phyloP scores from a whole-genome alignment of 352 stramenopile genomes.

The Phytophthora niederhauseri region DNA sequence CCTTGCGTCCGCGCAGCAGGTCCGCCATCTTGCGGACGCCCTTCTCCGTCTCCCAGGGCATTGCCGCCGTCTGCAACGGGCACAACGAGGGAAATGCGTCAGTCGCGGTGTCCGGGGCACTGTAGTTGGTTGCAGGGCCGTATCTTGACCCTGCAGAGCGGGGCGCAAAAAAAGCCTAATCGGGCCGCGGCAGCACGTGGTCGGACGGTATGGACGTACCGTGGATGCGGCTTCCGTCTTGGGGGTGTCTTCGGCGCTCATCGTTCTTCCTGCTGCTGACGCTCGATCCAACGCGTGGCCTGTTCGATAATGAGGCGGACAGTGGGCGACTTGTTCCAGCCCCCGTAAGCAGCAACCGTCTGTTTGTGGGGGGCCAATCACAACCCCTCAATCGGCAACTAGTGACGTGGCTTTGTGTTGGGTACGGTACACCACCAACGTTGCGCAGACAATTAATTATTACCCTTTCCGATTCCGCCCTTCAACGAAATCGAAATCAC shows the following conservation, averaged over 20 bases:
- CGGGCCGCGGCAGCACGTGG: not conserved
- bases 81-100: conserved; percentile 8
- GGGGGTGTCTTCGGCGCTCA: conserved; percentile 33
- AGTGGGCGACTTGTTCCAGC: conserved; percentile 10
- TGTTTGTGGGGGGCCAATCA: not conserved
- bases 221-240: conserved; percentile 30
- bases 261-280: conserved; percentile 13
- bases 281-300: conserved; percentile 35
- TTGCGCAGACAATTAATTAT: not conserved
- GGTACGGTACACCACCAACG: not conserved
- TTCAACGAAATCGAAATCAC: not conserved
- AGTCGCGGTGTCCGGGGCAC: conserved; percentile 16
- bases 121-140: not conserved
- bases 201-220: conserved; percentile 18
- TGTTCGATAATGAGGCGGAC: conserved; percentile 38
- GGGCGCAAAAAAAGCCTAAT: not conserved
- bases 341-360: conserved; percentile 37
- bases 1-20: conserved; percentile 82
- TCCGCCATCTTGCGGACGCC: conserved; percentile 86
- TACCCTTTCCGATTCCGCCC: not conserved
- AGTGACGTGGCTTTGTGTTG: conserved; percentile 44
- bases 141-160: conserved; percentile 16
- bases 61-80: conserved; percentile 42
- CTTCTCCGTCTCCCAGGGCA: conserved; percentile 77
- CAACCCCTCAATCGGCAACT: conserved; percentile 42